phyloP scores from a whole-genome alignment of 257 asterid genomes.

The Anisodus tanguticus region DNA sequence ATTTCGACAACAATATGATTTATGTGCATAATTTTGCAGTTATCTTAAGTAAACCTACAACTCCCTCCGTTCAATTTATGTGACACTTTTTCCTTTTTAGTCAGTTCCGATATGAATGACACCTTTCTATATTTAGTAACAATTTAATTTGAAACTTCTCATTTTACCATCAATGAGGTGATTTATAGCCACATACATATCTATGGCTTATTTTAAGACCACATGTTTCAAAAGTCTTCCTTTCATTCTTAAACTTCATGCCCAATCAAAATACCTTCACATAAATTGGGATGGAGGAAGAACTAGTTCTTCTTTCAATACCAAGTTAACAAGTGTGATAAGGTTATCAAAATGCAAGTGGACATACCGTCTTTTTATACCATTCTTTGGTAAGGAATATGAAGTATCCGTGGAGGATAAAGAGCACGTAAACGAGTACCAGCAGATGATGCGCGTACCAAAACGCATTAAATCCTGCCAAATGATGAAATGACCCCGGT shows the following conservation, averaged over 20 bases:
- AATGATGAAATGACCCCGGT: constrained; percentile 57
- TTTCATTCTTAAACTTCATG: no score
- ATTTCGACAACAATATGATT: background rate
- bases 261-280: no score
- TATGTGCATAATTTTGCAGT: background rate
- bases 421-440: constrained; percentile 64
- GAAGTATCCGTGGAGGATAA: constrained; percentile 78
- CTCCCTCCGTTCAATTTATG: no score
- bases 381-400: constrained; percentile 63
- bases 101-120: no score
- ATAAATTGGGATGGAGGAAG: no score
- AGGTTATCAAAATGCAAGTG: background rate
- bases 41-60: background rate
- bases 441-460: constrained; percentile 95
- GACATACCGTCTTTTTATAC: constrained; percentile 73
- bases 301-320: constrained; percentile 5
- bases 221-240: no score
- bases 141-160: no score
- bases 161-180: no score
- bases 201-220: no score
- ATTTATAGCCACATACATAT: no score
- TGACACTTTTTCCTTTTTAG: no score
- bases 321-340: constrained; percentile 1
- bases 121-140: no score
- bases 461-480: constrained; percentile 88